Evolutionary conservation across 306 rosid species (phyloP).

Genomic region (Begonia loranthoides): DNA sequence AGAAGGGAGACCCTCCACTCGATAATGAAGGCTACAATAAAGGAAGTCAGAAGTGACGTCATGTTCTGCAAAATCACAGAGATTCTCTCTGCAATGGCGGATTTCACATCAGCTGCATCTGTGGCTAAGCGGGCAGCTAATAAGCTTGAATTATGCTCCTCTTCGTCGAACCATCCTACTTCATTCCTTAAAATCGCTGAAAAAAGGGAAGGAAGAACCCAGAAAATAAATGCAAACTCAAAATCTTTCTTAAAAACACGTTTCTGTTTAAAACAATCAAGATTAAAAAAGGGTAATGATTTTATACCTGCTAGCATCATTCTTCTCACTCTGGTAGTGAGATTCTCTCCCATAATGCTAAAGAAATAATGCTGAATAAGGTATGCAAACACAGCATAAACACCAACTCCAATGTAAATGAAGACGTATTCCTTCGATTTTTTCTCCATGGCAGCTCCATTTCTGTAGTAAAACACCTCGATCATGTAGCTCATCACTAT

Average conservation of each 20-base stretch:
- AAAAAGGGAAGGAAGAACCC: neutral
- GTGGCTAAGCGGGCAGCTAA: slow-evolving; percentile 79
- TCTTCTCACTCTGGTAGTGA: slow-evolving; percentile 96
- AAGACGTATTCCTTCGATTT: slow-evolving; percentile 91
- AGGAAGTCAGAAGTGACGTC: slow-evolving; percentile 95
- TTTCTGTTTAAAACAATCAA: too few relatives aligned
- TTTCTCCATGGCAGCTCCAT: slow-evolving; percentile 74
- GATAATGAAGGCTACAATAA: slow-evolving; percentile 92
- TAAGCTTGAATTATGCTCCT: slow-evolving; percentile 92
- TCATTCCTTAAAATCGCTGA: slow-evolving; percentile 84
- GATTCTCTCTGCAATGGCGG: slow-evolving; percentile 93
- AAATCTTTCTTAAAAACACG: neutral
- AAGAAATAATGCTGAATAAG: slow-evolving; percentile 96
- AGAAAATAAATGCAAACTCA: neutral
- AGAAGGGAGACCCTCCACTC: slow-evolving; percentile 99
- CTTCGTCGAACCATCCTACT: slow-evolving; percentile 99
- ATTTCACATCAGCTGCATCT: slow-evolving; percentile 94
- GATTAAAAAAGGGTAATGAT: neutral
- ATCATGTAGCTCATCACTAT: slow-evolving; percentile 98
- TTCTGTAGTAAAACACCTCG: slow-evolving; percentile 77
- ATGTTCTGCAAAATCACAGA: slow-evolving; percentile 90
- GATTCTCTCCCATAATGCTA: slow-evolving; percentile 98
- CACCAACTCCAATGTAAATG: slow-evolving; percentile 87
- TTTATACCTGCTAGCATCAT: slow-evolving; percentile 95
- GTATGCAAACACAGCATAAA: slow-evolving; percentile 88